phyloP scores from a whole-genome alignment of 305 asterid genomes.

The Stenogyne calaminthoides region DNA sequence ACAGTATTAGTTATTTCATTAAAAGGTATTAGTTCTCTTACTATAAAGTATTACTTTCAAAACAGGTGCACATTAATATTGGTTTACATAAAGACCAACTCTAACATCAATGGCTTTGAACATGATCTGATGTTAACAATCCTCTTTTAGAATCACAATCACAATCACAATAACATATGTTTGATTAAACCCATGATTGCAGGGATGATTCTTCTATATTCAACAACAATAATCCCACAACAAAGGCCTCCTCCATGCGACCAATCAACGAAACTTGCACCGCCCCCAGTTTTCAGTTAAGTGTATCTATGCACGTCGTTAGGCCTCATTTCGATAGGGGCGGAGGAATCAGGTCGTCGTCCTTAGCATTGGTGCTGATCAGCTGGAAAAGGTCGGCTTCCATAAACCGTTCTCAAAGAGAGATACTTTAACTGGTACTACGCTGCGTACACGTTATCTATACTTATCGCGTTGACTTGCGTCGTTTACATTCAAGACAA shows the following conservation, averaged over 20 bases:
- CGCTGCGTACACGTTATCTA: slow-evolving; percentile 45
- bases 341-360: slow-evolving; percentile 59
- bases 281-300: slow-evolving; percentile 49
- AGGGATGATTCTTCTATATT: slow-evolving; percentile 77
- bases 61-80: too few relatives aligned
- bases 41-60: not conserved
- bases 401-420: slow-evolving; percentile 33
- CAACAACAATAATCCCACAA: slow-evolving; percentile 62
- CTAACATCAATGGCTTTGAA: not conserved
- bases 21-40: not conserved
- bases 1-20: too few relatives aligned
- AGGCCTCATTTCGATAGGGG: slow-evolving; percentile 63
- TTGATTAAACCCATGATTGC: not conserved
- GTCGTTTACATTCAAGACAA: slow-evolving; percentile 66
- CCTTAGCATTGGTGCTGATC: slow-evolving; percentile 73
- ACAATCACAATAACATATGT: not conserved
- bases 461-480: slow-evolving; percentile 49
- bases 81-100: not conserved
- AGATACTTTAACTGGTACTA: slow-evolving; percentile 70
- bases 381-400: slow-evolving; percentile 42
- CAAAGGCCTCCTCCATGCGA: slow-evolving; percentile 67
- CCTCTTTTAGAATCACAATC: not conserved
- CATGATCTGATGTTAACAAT: not conserved
- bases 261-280: slow-evolving; percentile 36
- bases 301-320: slow-evolving; percentile 46